These are phyloP conservation scores for Erysimum cheiranthoides DNA, from an alignment of 345 rosid species.

Conservation along the genomic window DNA sequence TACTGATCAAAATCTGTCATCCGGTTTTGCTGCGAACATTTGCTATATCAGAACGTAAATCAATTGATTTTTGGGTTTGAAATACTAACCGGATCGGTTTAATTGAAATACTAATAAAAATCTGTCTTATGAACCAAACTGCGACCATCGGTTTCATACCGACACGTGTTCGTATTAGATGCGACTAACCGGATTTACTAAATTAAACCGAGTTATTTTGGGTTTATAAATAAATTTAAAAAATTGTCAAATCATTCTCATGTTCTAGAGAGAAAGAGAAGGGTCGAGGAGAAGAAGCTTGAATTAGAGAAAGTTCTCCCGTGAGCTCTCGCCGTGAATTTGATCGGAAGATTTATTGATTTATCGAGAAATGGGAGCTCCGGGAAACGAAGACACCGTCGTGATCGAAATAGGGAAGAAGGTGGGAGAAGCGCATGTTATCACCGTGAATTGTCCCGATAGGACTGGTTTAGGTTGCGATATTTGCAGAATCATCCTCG, in stretches of 20 bases:
- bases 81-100: constrained; percentile 7
- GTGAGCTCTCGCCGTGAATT: constrained; percentile 8
- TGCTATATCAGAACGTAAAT: not conserved
- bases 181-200: not conserved
- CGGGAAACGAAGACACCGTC: constrained; percentile 60
- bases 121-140: not conserved
- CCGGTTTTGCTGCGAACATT: no score
- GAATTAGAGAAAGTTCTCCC: not conserved
- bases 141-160: not conserved
- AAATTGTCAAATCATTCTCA: not conserved
- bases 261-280: constrained; percentile 35
- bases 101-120: not conserved
- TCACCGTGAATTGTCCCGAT: constrained; percentile 86
- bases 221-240: not conserved
- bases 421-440: constrained; percentile 65
- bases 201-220: not conserved
- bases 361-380: constrained; percentile 54
- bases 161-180: not conserved
- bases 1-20: not conserved
- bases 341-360: not conserved
- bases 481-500: constrained; percentile 72
- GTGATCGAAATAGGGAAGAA: constrained; percentile 67
- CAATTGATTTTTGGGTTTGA: not conserved
- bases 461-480: constrained; percentile 81
- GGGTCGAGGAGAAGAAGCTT: not conserved